Evolutionary conservation across 495 filamentous ascomycete genomes (phyloP).

Genomic region (Penicillium ucsense): DNA sequence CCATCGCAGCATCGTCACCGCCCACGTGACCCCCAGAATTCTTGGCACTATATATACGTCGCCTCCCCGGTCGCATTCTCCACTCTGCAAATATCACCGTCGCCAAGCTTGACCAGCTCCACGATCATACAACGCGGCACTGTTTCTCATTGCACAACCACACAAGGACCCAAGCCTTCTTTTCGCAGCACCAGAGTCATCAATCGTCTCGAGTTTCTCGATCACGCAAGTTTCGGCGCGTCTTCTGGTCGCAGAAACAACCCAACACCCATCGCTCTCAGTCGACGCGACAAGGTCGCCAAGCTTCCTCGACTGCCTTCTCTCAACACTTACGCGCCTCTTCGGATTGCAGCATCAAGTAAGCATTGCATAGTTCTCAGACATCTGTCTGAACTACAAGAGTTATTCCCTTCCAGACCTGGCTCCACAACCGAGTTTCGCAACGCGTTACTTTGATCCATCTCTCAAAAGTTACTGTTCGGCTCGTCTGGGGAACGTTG

Average conservation of each 20-base stretch:
- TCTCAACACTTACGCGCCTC: neutral
- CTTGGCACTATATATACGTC: slow-evolving; percentile 40
- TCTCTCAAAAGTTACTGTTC: slow-evolving; percentile 9
- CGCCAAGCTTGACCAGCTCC: slow-evolving; percentile 2
- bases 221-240: too few species aligned
- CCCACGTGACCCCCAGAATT: slow-evolving; percentile 31
- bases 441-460: neutral
- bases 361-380: too few species aligned
- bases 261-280: slow-evolving; percentile 18
- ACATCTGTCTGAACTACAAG: too few species aligned
- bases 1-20: slow-evolving; percentile 13
- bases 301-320: slow-evolving; percentile 3
- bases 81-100: slow-evolving; percentile 24
- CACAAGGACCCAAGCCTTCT: too few species aligned
- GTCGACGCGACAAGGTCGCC: slow-evolving; percentile 6
- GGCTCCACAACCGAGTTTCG: slow-evolving; percentile 2
- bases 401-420: neutral
- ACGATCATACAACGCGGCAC: too few species aligned
- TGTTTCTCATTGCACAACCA: too few species aligned
- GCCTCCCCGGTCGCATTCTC: slow-evolving; percentile 37
- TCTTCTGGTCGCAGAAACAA: slow-evolving; percentile 38
- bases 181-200: too few species aligned
- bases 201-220: too few species aligned
- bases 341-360: too few species aligned
- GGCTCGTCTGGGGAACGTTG: slow-evolving; percentile 7